Base-by-base conservation (phyloP, 495 filamentous ascomycete species). In the Amphirosellinia nigrospora region DNA sequence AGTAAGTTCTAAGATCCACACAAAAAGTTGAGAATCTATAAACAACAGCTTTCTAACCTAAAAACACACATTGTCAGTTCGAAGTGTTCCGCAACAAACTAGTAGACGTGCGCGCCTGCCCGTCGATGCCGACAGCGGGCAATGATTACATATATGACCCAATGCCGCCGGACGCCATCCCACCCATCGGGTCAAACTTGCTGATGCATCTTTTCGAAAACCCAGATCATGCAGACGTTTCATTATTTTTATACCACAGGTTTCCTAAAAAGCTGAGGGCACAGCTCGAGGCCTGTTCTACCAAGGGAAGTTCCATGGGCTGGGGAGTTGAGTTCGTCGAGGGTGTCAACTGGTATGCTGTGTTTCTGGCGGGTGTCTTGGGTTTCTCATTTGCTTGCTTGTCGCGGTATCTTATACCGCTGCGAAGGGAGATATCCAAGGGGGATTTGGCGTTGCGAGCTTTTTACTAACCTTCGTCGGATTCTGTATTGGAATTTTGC, bases 201-300 rank as follows among this genome's bases (percentile, higher is more conserved):
- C 46, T 65, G 10, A 65, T 52, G 62, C 62, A 65, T 39, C 62
- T 65, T 9, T 52, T 65, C 21, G 62, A 65, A 43, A 48, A 65
- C 13, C 62, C 46, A 65, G 62, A 65, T 13, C 62, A 65, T 26
- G 62, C 62, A 34, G 62, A 65, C 28, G 43, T 65, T 0, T 50
- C 62, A n/a, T 19, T 65, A 26, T 65, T 65, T 28, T 52, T 65
- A 5, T 65, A 50, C 30, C 19, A 50, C 28, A 26, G 46, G 10
- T 65, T 65, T 28, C 46, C 46, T 15, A 65, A 65, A 28, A 65
- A 65, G 13, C 43, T 65, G 16, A 48, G 43, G 15, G 43, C 43
- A n/a, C 62, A 65, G 46, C 62, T 65, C 16, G 62, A 65, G 52
- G 46, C 62, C 26, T 65, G 62, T 36, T 28, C 62, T 19, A 50